Percentiles rank a stretch among this genome's conserved stretches.
phyloP scores from a whole-genome alignment of 805 yeast species.

The Kodamaea laetipori region DNA sequence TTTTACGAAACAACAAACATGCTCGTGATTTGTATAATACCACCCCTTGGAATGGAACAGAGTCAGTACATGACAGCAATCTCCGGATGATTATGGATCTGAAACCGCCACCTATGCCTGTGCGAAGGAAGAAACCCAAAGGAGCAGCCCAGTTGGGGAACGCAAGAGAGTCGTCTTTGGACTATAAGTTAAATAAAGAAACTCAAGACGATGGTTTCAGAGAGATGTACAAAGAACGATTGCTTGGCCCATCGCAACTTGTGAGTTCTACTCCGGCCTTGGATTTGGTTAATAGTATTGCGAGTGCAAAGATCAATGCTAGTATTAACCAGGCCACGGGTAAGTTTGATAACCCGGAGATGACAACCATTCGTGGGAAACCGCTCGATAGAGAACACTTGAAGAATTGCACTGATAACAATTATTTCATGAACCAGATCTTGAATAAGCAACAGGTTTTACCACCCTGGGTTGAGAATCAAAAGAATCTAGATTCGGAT shows the following conservation, averaged over 20 bases:
- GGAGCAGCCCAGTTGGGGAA: slow-evolving; percentile 15
- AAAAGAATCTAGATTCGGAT: slow-evolving; percentile 53
- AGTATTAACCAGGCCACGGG: slow-evolving; percentile 63
- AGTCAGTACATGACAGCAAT: slow-evolving; percentile 46
- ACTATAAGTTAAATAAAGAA: slow-evolving; percentile 55
- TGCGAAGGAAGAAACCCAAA: neutral
- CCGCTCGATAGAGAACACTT: slow-evolving; percentile 56
- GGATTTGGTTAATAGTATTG: slow-evolving; percentile 63
- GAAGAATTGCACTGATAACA: slow-evolving; percentile 60
- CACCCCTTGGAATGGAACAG: slow-evolving; percentile 63
- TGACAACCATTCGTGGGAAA: slow-evolving; percentile 56
- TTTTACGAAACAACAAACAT: slow-evolving; percentile 30
- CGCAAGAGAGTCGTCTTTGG: slow-evolving; percentile 69
- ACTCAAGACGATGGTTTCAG: slow-evolving; percentile 49
- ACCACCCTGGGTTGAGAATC: slow-evolving; percentile 91
- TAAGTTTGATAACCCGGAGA: slow-evolving; percentile 57
- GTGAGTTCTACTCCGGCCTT: slow-evolving; percentile 45
- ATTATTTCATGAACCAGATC: slow-evolving; percentile 77
- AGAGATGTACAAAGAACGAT: slow-evolving; percentile 63
- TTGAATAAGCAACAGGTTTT: slow-evolving; percentile 72
- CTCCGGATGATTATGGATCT: slow-evolving; percentile 58
- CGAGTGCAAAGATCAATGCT: slow-evolving; percentile 75
- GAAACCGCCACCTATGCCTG: slow-evolving; percentile 30
- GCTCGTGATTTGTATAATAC: slow-evolving; percentile 41
- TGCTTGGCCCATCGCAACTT: slow-evolving; percentile 58